A percentile compares a stretch with the other conserved stretches of the same genome.
Evolutionary conservation across 2,329 filamentous ascomycete genomes (phyloP).

Genomic region (Camillea tinctor): DNA sequence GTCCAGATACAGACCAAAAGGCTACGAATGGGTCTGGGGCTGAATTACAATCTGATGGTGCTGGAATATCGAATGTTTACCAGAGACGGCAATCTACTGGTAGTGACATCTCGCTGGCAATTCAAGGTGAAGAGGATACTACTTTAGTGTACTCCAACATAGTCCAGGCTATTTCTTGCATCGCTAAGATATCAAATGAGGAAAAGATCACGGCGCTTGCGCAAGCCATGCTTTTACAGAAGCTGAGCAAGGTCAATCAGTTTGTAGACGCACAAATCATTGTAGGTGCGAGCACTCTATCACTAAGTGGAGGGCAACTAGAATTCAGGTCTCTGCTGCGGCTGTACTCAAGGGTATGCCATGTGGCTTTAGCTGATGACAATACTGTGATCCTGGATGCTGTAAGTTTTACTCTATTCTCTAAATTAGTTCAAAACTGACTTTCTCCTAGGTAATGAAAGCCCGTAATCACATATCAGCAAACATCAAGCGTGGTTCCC

Average conservation of each 20-base stretch:
- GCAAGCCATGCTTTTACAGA: constrained; percentile 95
- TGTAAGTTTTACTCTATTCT: constrained; percentile 45
- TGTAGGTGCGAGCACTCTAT: constrained; percentile 74
- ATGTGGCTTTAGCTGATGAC: constrained; percentile 69
- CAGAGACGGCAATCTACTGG: constrained; percentile 59
- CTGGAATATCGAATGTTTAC: constrained; percentile 46
- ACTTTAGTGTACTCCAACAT: constrained; percentile 78
- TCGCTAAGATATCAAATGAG: constrained; percentile 78
- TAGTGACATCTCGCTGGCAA: constrained; percentile 76
- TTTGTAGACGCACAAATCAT: constrained; percentile 84
- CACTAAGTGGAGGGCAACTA: constrained; percentile 71
- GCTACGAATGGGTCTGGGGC: constrained; percentile 53
- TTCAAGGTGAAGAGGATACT: constrained; percentile 75
- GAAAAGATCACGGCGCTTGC: constrained; percentile 91
- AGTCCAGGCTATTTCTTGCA: constrained; percentile 92
- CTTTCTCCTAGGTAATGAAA: constrained; percentile 57
- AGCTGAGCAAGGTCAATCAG: constrained; percentile 80
- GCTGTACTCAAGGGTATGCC: constrained; percentile 72
- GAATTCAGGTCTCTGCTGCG: constrained; percentile 88
- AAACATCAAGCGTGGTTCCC: constrained; percentile 65
- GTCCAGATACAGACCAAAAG: constrained; percentile 61
- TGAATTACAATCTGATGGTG: constrained; percentile 38
- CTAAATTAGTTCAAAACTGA: not conserved
- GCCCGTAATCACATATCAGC: constrained; percentile 78
- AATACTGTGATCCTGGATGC: constrained; percentile 68